Evolutionary conservation across 1,284 basidiomycete species (phyloP).

Genomic region (Cutaneotrichosporon arboriforme): DNA sequence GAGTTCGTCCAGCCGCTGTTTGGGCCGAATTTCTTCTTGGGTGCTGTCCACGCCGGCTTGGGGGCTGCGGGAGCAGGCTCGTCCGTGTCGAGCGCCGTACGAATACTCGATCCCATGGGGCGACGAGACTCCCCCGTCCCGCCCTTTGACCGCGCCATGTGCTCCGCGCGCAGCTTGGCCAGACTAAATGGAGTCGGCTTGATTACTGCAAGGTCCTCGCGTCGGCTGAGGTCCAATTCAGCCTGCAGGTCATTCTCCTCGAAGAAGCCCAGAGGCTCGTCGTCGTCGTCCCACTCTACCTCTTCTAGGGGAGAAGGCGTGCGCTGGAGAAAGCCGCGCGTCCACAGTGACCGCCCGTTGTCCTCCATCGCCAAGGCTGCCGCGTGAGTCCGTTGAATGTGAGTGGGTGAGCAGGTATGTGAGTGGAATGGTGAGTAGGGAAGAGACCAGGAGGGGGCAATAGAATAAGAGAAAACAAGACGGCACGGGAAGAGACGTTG

Average conservation of each 20-base stretch:
- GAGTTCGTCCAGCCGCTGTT: constrained; percentile 21
- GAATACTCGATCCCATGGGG: constrained; percentile 2
- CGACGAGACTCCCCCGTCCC: background rate
- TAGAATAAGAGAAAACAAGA: background rate
- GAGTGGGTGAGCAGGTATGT: too few species aligned
- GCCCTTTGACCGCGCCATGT: background rate
- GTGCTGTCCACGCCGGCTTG: background rate
- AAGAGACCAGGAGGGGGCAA: constrained; percentile 1
- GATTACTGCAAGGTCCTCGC: constrained; percentile 21
- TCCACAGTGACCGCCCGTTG: too few species aligned
- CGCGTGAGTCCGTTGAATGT: too few species aligned
- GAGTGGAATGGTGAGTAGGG: too few species aligned
- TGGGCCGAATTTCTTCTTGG: background rate
- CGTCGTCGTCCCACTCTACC: too few species aligned
- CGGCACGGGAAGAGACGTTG: background rate
- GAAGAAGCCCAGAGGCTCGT: background rate
- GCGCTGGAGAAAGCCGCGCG: background rate
- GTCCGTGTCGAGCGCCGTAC: constrained; percentile 3
- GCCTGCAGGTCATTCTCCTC: constrained; percentile 12
- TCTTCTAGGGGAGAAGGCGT: too few species aligned
- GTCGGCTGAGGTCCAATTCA: constrained; percentile 23
- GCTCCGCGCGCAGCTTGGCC: constrained; percentile 10
- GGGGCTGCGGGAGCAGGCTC: background rate
- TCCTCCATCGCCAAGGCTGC: too few species aligned
- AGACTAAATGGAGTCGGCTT: constrained; percentile 25